Evolutionary conservation across 148 eudicot species (phyloP).

Genomic region (Cornus controversa): DNA sequence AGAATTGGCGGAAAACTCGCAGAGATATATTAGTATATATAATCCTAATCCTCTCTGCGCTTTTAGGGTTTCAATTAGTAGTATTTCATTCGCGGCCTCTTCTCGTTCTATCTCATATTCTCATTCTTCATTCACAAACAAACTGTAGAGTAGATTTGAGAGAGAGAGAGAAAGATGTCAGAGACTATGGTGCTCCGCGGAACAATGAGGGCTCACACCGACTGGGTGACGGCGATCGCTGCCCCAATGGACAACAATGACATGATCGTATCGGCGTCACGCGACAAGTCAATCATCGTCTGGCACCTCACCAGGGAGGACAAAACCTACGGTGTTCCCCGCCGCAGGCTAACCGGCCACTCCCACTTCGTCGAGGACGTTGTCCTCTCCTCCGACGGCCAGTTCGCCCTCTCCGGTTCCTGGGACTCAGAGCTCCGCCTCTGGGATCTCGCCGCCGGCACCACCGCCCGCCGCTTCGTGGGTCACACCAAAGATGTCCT

Average conservation of each 20-base stretch:
- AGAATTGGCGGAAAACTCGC: too few species aligned
- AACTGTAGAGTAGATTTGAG: too few species aligned
- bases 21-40: too few species aligned
- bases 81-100: too few species aligned
- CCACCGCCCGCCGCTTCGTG: too few species aligned
- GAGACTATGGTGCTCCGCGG: constrained; percentile 45
- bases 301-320: constrained; percentile 43
- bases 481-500: too few species aligned
- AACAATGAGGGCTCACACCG: constrained; percentile 60
- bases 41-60: too few species aligned
- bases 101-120: too few species aligned
- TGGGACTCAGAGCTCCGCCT: constrained; percentile 36
- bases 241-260: constrained; percentile 58
- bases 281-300: constrained; percentile 54
- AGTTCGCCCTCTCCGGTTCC: constrained; percentile 34
- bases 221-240: constrained; percentile 63
- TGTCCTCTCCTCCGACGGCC: constrained; percentile 47
- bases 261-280: constrained; percentile 48
- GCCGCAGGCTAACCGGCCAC: constrained; percentile 38
- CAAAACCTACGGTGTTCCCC: constrained; percentile 12
- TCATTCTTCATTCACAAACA: too few species aligned
- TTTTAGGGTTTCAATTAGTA: too few species aligned
- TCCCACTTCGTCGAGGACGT: constrained; percentile 47
- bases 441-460: constrained; percentile 26
- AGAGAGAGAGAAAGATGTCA: constrained; percentile 20